These are phyloP conservation scores for Calendula officinalis DNA, from an alignment of 129 eudicot genomes.

Conservation along the genomic window DNA sequence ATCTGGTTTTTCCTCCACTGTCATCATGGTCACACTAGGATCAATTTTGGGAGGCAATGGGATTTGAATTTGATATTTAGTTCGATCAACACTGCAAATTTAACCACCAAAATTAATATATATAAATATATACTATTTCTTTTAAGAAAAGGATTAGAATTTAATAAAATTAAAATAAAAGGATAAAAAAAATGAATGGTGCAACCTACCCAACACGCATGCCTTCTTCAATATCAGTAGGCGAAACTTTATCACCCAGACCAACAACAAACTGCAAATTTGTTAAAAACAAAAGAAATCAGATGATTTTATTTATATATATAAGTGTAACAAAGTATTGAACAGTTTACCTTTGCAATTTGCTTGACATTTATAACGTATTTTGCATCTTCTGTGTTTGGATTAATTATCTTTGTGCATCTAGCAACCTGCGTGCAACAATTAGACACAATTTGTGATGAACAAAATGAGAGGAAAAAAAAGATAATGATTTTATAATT, in stretches of 20 bases:
- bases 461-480: neutral
- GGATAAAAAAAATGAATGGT: neutral
- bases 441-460: neutral
- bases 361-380: conserved; percentile 95
- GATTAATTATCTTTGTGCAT: conserved; percentile 90
- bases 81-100: conserved; percentile 73
- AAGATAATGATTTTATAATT: neutral
- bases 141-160: conserved; percentile 15
- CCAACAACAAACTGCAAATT: conserved; percentile 93
- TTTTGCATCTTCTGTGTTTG: conserved; percentile 96
- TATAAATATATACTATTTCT: too few relatives aligned
- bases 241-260: conserved; percentile 94
- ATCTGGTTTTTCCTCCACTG: conserved; percentile 95
- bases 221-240: conserved; percentile 49
- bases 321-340: neutral
- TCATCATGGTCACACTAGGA: conserved; percentile 95
- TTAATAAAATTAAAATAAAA: conserved; percentile 17
- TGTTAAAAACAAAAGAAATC: conserved; percentile 4
- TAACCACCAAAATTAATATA: neutral
- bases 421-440: conserved; percentile 73
- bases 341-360: conserved; percentile 73
- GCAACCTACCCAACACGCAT: conserved; percentile 37
- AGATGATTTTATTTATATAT: conserved; percentile 15
- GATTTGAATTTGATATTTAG: conserved; percentile 81
- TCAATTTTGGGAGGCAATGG: conserved; percentile 93